These are phyloP conservation scores for Cladobotryum protrusum DNA, from an alignment of 2,329 filamentous ascomycete species.

Conservation along the genomic window DNA sequence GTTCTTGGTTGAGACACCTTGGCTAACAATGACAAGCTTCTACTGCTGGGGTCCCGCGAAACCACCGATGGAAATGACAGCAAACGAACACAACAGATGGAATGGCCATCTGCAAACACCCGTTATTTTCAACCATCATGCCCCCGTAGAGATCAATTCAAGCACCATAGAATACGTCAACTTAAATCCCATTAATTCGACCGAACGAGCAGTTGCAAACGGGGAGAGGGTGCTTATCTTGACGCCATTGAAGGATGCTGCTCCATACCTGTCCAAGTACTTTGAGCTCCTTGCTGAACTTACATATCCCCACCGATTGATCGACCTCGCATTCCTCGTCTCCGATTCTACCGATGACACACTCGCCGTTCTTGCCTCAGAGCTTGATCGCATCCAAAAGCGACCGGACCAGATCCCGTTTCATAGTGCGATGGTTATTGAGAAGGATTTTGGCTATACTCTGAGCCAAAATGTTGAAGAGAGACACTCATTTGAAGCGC, in stretches of 20 bases:
- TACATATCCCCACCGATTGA: conserved; percentile 89
- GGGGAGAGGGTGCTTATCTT: conserved; percentile 85
- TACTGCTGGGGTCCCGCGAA: conserved; percentile 96
- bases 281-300: conserved; percentile 88
- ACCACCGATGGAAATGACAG: conserved; percentile 90
- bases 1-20: background rate
- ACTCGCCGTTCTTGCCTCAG: conserved; percentile 73
- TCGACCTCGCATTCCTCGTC: conserved; percentile 91
- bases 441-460: conserved; percentile 81
- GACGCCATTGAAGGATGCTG: conserved; percentile 87
- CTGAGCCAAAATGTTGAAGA: conserved; percentile 75
- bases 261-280: conserved; percentile 75
- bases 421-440: conserved; percentile 73
- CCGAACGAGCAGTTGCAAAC: conserved; percentile 69
- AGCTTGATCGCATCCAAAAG: conserved; percentile 83
- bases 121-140: conserved; percentile 93
- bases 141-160: conserved; percentile 76
- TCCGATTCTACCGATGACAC: conserved; percentile 91
- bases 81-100: conserved; percentile 89
- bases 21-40: conserved; percentile 54
- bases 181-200: conserved; percentile 79
- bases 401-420: conserved; percentile 76
- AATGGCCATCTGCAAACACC: conserved; percentile 83
- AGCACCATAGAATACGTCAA: conserved; percentile 72
- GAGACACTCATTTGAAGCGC: conserved; percentile 78